These are phyloP conservation scores for Chenopodium album DNA, from an alignment of 148 eudicot genomes.

Conservation along the genomic window DNA sequence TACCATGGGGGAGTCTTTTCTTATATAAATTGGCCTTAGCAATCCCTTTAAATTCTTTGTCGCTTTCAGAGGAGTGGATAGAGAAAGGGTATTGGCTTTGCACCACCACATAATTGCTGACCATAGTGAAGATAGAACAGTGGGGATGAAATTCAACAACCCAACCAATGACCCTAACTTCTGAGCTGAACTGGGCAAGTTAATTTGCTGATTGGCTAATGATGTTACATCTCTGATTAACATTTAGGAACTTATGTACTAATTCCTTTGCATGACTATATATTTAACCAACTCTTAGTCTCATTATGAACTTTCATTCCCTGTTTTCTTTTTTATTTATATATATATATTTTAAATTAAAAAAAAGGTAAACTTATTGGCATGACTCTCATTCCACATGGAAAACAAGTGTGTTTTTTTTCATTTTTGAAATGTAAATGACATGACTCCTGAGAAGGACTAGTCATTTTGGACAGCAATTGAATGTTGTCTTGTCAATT, in stretches of 20 bases:
- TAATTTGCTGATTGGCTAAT: too few species aligned
- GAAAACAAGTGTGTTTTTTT: slow-evolving; percentile 5
- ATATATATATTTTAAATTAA: too few species aligned
- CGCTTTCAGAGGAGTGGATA: not conserved
- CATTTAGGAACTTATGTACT: not conserved
- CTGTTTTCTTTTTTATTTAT: too few species aligned
- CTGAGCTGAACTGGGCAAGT: not conserved
- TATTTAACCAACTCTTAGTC: not conserved
- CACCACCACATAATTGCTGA: not conserved
- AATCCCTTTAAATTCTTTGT: not conserved
- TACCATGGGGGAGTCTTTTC: not conserved
- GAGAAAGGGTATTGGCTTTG: not conserved
- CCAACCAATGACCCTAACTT: not conserved
- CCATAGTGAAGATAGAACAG: not conserved
- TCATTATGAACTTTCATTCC: not conserved
- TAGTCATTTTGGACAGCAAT: not conserved
- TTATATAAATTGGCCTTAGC: not conserved
- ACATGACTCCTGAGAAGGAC: not conserved
- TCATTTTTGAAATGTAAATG: not conserved
- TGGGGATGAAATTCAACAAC: not conserved
- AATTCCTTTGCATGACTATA: not conserved
- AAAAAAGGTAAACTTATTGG: not conserved
- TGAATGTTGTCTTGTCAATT: not conserved
- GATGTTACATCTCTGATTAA: not conserved
- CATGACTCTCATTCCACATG: not conserved